These are phyloP conservation scores for Phytophthora hybrid DNA, from an alignment of 352 stramenopile species.

Conservation along the genomic window DNA sequence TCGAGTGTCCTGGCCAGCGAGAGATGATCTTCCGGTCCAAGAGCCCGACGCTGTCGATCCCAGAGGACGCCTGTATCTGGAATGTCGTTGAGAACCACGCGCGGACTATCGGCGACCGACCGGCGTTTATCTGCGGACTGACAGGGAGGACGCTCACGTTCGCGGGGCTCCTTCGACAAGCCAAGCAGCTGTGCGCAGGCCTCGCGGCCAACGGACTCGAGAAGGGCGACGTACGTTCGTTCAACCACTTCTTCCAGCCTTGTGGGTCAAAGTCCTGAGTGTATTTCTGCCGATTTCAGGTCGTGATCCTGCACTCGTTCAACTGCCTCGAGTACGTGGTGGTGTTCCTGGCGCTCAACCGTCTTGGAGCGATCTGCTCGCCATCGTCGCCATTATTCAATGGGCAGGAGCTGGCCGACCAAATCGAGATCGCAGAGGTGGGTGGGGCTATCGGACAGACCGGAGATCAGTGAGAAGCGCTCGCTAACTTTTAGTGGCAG, in stretches of 20 bases:
- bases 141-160: conserved; percentile 52
- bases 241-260: too few relatives aligned
- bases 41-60: conserved; percentile 34
- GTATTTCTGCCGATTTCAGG: conserved; percentile 43
- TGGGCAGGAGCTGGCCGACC: neutral
- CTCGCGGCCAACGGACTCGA: conserved; percentile 50
- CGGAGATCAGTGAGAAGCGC: neutral
- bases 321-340: conserved; percentile 2
- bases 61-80: conserved; percentile 48
- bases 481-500: neutral
- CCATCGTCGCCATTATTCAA: neutral
- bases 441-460: neutral
- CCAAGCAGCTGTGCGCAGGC: conserved; percentile 39
- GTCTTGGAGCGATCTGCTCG: neutral
- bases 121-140: conserved; percentile 54
- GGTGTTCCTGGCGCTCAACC: conserved; percentile 3
- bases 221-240: conserved; percentile 49
- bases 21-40: conserved; percentile 56
- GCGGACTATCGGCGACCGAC: conserved; percentile 23
- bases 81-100: conserved; percentile 50
- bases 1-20: neutral
- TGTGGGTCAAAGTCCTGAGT: neutral
- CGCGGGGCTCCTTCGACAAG: conserved; percentile 34
- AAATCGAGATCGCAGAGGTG: conserved; percentile 9
- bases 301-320: conserved; percentile 52